phyloP scores from a whole-genome alignment of 2,329 filamentous ascomycete genomes.

The Aspergillus proliferans region DNA sequence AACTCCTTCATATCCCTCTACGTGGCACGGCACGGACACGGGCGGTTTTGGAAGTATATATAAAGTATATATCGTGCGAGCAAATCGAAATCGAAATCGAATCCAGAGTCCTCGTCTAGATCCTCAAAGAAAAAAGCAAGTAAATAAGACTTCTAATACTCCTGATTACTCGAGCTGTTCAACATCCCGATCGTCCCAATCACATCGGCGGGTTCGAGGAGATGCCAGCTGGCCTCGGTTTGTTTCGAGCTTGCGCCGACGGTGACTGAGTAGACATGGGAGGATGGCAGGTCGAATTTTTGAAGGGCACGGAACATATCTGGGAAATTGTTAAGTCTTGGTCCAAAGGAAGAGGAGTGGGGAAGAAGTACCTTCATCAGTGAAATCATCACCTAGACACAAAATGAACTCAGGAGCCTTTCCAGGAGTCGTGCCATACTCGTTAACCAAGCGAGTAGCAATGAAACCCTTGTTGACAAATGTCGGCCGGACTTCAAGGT shows the following conservation, averaged over 20 bases:
- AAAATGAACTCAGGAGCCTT: slow-evolving; percentile 75
- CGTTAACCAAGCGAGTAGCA: slow-evolving; percentile 70
- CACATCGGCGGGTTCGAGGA: slow-evolving; percentile 83
- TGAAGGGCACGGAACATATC: slow-evolving; percentile 78
- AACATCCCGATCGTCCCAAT: slow-evolving; percentile 58
- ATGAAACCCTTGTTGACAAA: slow-evolving; percentile 99
- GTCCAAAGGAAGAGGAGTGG: slow-evolving; percentile 7
- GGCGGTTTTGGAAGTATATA: neutral
- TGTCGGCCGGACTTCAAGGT: slow-evolving; percentile 89
- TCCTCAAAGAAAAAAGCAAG: slow-evolving; percentile 2
- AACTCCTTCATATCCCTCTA: neutral
- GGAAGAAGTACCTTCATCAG: slow-evolving; percentile 71
- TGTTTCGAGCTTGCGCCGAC: slow-evolving; percentile 89
- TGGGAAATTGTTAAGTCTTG: slow-evolving; percentile 23
- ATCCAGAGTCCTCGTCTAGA: neutral
- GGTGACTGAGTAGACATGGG: slow-evolving; percentile 82
- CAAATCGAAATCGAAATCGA: neutral
- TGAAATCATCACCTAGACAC: slow-evolving; percentile 92
- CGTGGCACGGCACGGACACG: neutral
- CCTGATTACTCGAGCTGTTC: slow-evolving; percentile 34
- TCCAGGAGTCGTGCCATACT: slow-evolving; percentile 54
- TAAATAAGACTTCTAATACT: slow-evolving; percentile 14
- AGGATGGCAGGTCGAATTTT: slow-evolving; percentile 48
- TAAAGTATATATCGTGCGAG: neutral
- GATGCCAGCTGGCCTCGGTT: slow-evolving; percentile 82